Percentiles rank a stretch among this genome's conserved stretches.
These are phyloP conservation scores for Teratosphaeria pseudoeucalypti DNA, from an alignment of 2,329 filamentous ascomycete species.

Conservation along the genomic window DNA sequence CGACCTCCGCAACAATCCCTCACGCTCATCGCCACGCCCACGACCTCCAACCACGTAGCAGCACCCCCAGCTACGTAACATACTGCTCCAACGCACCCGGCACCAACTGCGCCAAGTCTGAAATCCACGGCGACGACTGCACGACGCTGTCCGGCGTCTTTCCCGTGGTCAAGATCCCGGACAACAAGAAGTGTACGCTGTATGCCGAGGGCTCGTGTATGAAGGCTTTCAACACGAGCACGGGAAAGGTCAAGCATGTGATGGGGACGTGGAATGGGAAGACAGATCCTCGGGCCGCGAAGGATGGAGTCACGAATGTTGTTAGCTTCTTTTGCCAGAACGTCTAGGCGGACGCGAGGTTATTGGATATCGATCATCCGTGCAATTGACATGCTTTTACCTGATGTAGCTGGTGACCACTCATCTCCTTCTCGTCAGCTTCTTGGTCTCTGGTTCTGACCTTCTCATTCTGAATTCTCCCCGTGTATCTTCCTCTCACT, in stretches of 20 bases:
- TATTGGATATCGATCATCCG: neutral
- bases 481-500: neutral
- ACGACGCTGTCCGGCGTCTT: neutral
- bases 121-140: neutral
- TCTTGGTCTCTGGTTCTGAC: no score
- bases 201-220: neutral
- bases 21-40: neutral
- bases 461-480: no score
- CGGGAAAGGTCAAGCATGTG: neutral
- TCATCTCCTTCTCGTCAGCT: no score
- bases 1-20: neutral
- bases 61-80: neutral
- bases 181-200: neutral
- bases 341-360: neutral
- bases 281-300: neutral
- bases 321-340: neutral
- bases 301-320: neutral
- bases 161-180: neutral
- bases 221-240: neutral
- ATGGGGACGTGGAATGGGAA: neutral
- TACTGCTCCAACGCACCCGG: neutral
- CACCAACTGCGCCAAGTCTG: neutral
- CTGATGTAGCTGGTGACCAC: no score
- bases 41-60: neutral
- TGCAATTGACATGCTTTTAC: no score